A percentile compares a stretch with the other conserved stretches of the same genome.
These are phyloP conservation scores for Ganoderma lucidum DNA, from an alignment of 1,284 basidiomycete genomes.

Conservation along the genomic window DNA sequence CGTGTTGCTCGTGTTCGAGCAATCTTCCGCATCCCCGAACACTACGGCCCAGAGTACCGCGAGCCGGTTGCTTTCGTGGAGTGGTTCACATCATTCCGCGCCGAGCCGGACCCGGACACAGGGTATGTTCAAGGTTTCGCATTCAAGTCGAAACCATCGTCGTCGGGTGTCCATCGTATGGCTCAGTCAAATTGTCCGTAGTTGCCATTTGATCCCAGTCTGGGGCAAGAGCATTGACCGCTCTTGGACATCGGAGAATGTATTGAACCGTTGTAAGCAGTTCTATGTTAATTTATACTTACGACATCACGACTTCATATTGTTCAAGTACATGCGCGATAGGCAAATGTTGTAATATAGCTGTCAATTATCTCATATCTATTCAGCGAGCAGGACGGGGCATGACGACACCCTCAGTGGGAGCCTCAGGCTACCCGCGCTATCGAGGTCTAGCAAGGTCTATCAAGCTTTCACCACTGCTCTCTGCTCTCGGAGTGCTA, in stretches of 20 bases:
- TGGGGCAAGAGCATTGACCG: slow-evolving; percentile 21
- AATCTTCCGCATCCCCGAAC: slow-evolving; percentile 20
- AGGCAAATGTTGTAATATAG: neutral
- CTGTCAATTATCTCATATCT: neutral
- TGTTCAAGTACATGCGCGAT: slow-evolving; percentile 13
- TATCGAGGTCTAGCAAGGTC: too few species aligned
- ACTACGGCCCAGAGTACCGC: neutral
- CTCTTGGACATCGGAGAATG: slow-evolving; percentile 24
- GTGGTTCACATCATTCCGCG: slow-evolving; percentile 35
- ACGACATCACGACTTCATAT: too few species aligned
- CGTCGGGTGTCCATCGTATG: slow-evolving; percentile 32
- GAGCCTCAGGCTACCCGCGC: too few species aligned
- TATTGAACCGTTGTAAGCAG: slow-evolving; percentile 23
- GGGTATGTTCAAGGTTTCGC: slow-evolving; percentile 31
- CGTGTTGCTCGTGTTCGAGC: slow-evolving; percentile 31
- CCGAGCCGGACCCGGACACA: slow-evolving; percentile 12
- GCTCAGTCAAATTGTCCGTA: slow-evolving; percentile 28
- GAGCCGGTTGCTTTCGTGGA: slow-evolving; percentile 35
- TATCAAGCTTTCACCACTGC: too few species aligned
- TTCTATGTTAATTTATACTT: slow-evolving; percentile 36
- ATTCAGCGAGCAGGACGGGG: neutral
- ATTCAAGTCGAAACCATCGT: slow-evolving; percentile 24
- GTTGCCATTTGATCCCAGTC: slow-evolving; percentile 28
- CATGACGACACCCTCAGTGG: neutral
- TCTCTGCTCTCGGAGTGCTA: too few species aligned